A percentile compares a stretch with the other conserved stretches of the same genome.
Evolutionary conservation across 1,284 basidiomycete genomes (phyloP).

Genomic region (Pseudozyma sp.): DNA sequence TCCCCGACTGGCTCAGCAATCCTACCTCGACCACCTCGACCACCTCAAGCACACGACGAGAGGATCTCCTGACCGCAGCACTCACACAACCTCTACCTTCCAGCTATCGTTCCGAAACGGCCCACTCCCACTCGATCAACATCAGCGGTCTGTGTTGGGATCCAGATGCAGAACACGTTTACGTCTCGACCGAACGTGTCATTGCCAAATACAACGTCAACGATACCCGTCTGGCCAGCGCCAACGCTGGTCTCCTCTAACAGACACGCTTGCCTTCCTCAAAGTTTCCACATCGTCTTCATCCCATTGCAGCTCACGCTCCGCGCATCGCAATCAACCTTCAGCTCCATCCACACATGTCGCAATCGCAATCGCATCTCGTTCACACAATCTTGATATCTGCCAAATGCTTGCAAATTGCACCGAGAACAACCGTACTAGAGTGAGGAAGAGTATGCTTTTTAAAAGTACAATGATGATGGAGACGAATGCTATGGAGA

Average conservation of each 20-base stretch:
- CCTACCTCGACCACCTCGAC: constrained; percentile 11
- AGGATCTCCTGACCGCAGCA: constrained; percentile 11
- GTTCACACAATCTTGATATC: neutral
- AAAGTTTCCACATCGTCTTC: too few relatives aligned
- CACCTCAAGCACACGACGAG: neutral
- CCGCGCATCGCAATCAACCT: too few relatives aligned
- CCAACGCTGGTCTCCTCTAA: constrained; percentile 18
- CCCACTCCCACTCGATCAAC: constrained; percentile 22
- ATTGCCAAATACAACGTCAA: constrained; percentile 41
- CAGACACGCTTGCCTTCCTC: too few relatives aligned
- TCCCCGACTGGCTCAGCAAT: constrained; percentile 16
- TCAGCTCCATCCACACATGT: neutral
- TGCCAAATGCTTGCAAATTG: neutral
- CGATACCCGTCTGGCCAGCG: constrained; percentile 16
- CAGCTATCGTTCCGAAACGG: neutral
- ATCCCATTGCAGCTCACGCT: too few relatives aligned
- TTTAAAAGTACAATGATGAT: constrained; percentile 9
- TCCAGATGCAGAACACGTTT: constrained; percentile 45
- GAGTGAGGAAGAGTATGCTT: neutral
- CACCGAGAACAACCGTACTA: neutral
- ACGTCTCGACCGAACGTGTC: constrained; percentile 40
- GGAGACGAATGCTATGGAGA: neutral
- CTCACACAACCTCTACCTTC: neutral
- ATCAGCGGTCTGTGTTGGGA: constrained; percentile 58
- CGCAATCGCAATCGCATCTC: neutral